These are phyloP conservation scores for Pseudogymnoascus sp. DNA, from an alignment of 2,329 filamentous ascomycete species.

Conservation along the genomic window DNA sequence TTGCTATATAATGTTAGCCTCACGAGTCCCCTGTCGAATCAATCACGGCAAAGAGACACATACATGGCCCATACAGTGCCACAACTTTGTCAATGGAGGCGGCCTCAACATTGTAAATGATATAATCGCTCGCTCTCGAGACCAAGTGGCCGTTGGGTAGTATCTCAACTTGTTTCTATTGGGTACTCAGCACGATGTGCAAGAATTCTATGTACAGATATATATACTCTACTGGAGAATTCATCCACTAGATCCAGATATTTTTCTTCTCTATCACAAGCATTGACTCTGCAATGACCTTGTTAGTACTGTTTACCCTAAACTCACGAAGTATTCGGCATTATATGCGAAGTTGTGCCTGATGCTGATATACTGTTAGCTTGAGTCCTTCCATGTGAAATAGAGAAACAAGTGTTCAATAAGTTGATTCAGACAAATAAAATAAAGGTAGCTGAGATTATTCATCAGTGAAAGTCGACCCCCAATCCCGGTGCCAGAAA, in stretches of 20 bases:
- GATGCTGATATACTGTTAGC: slow-evolving; percentile 19
- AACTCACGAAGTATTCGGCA: slow-evolving; percentile 16
- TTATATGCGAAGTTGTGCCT: slow-evolving; percentile 11
- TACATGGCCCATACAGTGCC: slow-evolving; percentile 87
- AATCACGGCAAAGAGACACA: slow-evolving; percentile 31
- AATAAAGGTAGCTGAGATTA: slow-evolving; percentile 98
- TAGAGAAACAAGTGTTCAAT: slow-evolving; percentile 17
- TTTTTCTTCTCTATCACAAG: slow-evolving; percentile 87
- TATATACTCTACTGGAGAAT: slow-evolving; percentile 79
- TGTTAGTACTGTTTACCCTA: slow-evolving; percentile 3
- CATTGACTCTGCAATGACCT: slow-evolving; percentile 64
- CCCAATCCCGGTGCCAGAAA: slow-evolving; percentile 64
- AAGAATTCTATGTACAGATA: slow-evolving; percentile 34
- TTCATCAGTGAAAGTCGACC: slow-evolving; percentile 89
- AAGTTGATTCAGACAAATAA: slow-evolving; percentile 67
- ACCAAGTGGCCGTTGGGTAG: slow-evolving; percentile 92
- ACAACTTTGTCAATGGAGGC: slow-evolving; percentile 84
- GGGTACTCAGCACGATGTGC: slow-evolving; percentile 32
- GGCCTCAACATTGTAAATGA: slow-evolving; percentile 97
- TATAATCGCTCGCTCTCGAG: slow-evolving; percentile 93
- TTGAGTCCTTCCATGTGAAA: slow-evolving; percentile 19
- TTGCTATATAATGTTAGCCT: slow-evolving; percentile 51
- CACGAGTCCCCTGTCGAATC: slow-evolving; percentile 8
- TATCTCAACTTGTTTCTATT: slow-evolving; percentile 78
- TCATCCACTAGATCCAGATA: slow-evolving; percentile 74